Evolutionary conservation across 495 filamentous ascomycete species (phyloP).

Genomic region (Cudoniella acicularis): DNA sequence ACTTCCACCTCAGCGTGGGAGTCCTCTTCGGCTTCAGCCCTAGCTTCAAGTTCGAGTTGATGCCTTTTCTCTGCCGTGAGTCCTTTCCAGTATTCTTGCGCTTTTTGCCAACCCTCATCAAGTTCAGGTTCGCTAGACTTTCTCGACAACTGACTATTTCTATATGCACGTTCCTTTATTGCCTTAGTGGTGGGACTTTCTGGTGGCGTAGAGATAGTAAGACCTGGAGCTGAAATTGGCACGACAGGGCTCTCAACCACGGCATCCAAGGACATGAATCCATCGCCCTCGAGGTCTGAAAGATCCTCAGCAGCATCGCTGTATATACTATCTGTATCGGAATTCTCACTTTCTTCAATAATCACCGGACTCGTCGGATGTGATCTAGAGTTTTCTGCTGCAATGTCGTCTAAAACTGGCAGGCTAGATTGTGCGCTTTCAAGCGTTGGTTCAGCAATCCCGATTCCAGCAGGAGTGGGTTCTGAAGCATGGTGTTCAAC

Average conservation of each 20-base stretch:
- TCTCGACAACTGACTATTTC: conserved; percentile 9
- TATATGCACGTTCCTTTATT: conserved; percentile 16
- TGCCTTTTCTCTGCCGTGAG: conserved; percentile 54
- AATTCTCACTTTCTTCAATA: conserved; percentile 24
- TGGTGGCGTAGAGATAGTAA: conserved; percentile 10
- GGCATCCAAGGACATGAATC: conserved; percentile 81
- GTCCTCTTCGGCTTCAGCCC: conserved; percentile 41
- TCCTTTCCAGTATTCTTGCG: conserved; percentile 61
- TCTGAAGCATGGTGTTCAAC: conserved; percentile 18
- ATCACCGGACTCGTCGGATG: background rate
- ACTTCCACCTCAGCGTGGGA: conserved; percentile 39
- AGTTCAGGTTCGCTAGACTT: conserved; percentile 24
- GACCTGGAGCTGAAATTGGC: background rate
- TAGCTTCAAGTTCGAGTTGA: conserved; percentile 52
- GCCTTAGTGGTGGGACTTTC: conserved; percentile 18
- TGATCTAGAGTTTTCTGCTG: conserved; percentile 10
- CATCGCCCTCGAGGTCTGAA: conserved; percentile 62
- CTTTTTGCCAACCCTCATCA: conserved; percentile 55
- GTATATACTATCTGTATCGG: conserved; percentile 60
- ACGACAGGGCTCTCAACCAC: conserved; percentile 58
- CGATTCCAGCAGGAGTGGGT: conserved; percentile 34
- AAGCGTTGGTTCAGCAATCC: conserved; percentile 36
- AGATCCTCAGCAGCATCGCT: conserved; percentile 85
- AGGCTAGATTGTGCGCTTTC: conserved; percentile 19
- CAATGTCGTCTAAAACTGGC: conserved; percentile 29